Evolutionary conservation across 2,329 filamentous ascomycete genomes (phyloP).

Genomic region (Macrophomina phaseolina): DNA sequence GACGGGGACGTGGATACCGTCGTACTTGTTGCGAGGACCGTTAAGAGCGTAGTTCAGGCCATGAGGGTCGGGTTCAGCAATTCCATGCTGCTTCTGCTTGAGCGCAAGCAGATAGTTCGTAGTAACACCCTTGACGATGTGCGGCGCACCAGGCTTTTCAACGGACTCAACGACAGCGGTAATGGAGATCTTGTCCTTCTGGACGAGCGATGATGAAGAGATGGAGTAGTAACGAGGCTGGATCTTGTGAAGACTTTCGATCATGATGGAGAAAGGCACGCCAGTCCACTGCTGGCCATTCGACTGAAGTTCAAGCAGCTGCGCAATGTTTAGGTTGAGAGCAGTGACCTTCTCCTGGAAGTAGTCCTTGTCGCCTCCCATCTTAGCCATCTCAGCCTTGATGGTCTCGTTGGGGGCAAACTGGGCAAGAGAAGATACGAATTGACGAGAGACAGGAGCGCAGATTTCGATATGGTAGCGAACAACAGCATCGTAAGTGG

Average conservation of each 20-base stretch:
- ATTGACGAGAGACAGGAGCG: conserved; percentile 94
- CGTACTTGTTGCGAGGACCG: conserved; percentile 95
- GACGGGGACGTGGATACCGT: conserved; percentile 91
- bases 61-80: conserved; percentile 79
- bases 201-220: conserved; percentile 91
- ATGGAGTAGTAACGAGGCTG: conserved; percentile 99
- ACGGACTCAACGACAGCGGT: conserved; percentile 93
- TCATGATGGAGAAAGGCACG: conserved; percentile 91
- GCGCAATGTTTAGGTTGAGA: conserved; percentile 87
- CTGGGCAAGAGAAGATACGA: conserved; percentile 82
- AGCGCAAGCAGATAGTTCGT: conserved; percentile 96
- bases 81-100: conserved; percentile 95
- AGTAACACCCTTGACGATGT: conserved; percentile 88
- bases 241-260: conserved; percentile 92
- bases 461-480: conserved; percentile 98
- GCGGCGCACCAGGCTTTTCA: conserved; percentile 74
- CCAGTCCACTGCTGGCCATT: conserved; percentile 78
- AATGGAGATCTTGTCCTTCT: conserved; percentile 93
- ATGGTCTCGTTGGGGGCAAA: conserved; percentile 85
- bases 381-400: conserved; percentile 86
- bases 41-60: conserved; percentile 84
- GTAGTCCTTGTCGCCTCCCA: conserved; percentile 93
- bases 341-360: conserved; percentile 85
- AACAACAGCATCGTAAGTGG: conserved; percentile 90
- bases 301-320: conserved; percentile 75